phyloP scores from a whole-genome alignment of 108 stramenopile genomes.

The Mayamaea pseudoterrestris region DNA sequence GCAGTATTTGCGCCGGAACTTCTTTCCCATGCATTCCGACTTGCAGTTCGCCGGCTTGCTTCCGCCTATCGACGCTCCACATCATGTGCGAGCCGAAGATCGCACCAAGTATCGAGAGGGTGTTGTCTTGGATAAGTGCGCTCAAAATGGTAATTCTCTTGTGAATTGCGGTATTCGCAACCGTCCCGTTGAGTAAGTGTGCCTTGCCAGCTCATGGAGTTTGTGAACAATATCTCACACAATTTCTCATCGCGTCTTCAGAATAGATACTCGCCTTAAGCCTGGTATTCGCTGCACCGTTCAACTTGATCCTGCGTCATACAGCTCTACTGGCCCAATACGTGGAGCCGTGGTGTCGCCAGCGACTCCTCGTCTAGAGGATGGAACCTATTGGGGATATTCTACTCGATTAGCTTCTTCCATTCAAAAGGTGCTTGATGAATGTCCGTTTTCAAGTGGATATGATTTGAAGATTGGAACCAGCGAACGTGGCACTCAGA shows the following conservation, averaged over 20 bases:
- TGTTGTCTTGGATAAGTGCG: constrained; percentile 59
- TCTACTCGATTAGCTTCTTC: constrained; percentile 76
- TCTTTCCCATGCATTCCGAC: constrained; percentile 93
- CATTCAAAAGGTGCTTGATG: constrained; percentile 76
- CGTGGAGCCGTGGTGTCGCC: constrained; percentile 72
- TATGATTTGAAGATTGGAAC: constrained; percentile 95
- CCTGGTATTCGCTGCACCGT: constrained; percentile 89
- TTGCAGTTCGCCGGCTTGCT: constrained; percentile 91
- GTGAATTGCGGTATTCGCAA: constrained; percentile 78
- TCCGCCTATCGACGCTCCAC: constrained; percentile 92
- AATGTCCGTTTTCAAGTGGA: constrained; percentile 79
- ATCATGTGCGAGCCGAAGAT: constrained; percentile 90
- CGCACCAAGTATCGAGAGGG: constrained; percentile 82
- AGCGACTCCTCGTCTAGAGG: constrained; percentile 71
- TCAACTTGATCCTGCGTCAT: constrained; percentile 49
- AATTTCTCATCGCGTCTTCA: constrained; percentile 2
- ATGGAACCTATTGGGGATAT: constrained; percentile 96
- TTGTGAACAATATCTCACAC: neutral
- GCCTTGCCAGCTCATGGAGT: neutral
- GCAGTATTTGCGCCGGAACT: constrained; percentile 82
- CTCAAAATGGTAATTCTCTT: constrained; percentile 25
- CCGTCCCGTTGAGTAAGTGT: constrained; percentile 55
- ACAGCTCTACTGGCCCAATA: constrained; percentile 34
- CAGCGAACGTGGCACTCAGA: constrained; percentile 76
- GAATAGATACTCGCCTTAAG: constrained; percentile 57